Percentiles rank a stretch among this genome's conserved stretches.
Conservation (phyloP, 2,329 filamentous ascomycete genomes). For the Aspergillus tubingensis region DNA sequence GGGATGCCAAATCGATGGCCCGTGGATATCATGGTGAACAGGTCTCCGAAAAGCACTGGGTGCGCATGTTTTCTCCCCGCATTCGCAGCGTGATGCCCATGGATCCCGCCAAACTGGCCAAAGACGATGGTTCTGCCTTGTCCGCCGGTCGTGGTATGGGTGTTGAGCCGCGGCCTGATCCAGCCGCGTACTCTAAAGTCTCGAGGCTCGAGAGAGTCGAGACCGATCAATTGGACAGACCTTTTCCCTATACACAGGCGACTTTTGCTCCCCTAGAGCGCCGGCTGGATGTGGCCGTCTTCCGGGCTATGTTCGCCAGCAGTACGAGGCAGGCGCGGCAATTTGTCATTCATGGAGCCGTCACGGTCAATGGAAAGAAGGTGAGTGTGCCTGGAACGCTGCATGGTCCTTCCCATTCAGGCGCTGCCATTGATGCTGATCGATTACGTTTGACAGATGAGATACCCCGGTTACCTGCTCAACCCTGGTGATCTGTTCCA, state of each 20-base stretch:
- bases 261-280: conserved; percentile 88
- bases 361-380: conserved; percentile 96
- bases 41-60: conserved; percentile 89
- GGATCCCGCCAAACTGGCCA: conserved; percentile 76
- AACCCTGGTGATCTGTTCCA: conserved; percentile 99
- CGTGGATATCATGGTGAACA: conserved; percentile 94
- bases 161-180: conserved; percentile 36
- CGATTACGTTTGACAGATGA: conserved; percentile 64
- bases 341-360: conserved; percentile 88
- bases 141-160: conserved; percentile 84
- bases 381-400: conserved; percentile 48
- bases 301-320: conserved; percentile 89
- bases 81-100: conserved; percentile 83
- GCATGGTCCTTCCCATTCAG: not conserved
- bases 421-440: not conserved
- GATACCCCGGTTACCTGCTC: conserved; percentile 85
- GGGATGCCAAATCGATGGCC: conserved; percentile 79
- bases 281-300: conserved; percentile 90
- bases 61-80: conserved; percentile 83
- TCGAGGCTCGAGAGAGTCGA: not conserved
- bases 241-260: conserved; percentile 90
- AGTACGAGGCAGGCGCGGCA: conserved; percentile 90
- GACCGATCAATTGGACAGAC: conserved; percentile 12
- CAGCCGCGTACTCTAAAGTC: too few species aligned
- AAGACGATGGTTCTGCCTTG: conserved; percentile 77